phyloP scores from a whole-genome alignment of 352 stramenopile genomes.

The Pythium chondricola region DNA sequence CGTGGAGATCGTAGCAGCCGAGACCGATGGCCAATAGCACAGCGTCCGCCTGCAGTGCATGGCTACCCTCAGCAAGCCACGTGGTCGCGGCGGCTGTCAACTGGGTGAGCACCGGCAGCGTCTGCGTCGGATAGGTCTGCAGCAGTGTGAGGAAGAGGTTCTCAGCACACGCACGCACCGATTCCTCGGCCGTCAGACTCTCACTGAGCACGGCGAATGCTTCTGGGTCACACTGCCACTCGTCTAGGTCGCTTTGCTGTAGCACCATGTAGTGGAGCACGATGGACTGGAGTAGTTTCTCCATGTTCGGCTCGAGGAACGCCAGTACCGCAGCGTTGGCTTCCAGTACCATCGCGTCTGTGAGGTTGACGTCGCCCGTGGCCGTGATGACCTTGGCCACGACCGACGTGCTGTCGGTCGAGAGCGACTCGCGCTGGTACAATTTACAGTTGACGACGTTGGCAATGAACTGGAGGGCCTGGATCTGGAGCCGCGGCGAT shows the following conservation, averaged over 20 bases:
- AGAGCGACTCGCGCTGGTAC: conserved; percentile 72
- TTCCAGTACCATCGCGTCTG: conserved; percentile 73
- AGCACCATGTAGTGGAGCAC: conserved; percentile 79
- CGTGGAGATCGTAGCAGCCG: conserved; percentile 82
- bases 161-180: conserved; percentile 71
- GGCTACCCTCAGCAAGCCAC: conserved; percentile 34
- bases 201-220: conserved; percentile 57
- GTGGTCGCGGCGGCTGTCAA: conserved; percentile 48
- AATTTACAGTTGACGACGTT: conserved; percentile 77
- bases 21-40: conserved; percentile 77
- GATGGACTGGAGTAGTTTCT: conserved; percentile 52
- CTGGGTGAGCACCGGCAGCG: conserved; percentile 61
- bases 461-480: conserved; percentile 71
- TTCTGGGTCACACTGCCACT: conserved; percentile 70
- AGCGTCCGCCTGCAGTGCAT: conserved; percentile 58
- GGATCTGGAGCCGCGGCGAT: conserved; percentile 51
- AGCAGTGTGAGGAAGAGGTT: conserved; percentile 81
- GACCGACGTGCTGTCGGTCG: conserved; percentile 28
- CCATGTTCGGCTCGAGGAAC: conserved; percentile 50
- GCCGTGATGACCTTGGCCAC: conserved; percentile 81
- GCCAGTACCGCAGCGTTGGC: conserved; percentile 40
- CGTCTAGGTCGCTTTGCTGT: conserved; percentile 43
- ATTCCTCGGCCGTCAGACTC: conserved; percentile 72
- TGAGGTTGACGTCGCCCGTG: conserved; percentile 61
- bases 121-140: conserved; percentile 62